Evolutionary conservation across 1,284 basidiomycete species (phyloP).

Genomic region (Pseudozyma sp.): DNA sequence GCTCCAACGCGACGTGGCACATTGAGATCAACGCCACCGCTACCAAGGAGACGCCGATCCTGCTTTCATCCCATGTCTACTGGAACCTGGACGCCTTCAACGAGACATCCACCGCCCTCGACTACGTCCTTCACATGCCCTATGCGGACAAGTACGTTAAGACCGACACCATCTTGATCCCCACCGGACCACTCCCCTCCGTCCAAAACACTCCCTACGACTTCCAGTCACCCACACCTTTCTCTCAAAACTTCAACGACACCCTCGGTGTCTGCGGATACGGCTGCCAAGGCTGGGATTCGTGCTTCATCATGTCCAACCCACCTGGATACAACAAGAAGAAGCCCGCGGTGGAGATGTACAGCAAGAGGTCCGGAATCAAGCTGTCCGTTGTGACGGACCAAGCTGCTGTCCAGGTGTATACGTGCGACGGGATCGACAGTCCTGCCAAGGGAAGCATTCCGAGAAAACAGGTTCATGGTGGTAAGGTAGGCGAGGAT

Average conservation of each 20-base stretch:
- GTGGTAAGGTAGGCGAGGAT: slow-evolving; percentile 52
- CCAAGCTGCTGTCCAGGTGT: slow-evolving; percentile 60
- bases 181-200: slow-evolving; percentile 50
- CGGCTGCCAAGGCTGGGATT: slow-evolving; percentile 61
- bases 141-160: slow-evolving; percentile 57
- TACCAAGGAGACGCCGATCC: slow-evolving; percentile 55
- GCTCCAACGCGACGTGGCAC: slow-evolving; percentile 39
- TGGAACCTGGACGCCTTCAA: slow-evolving; percentile 63
- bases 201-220: slow-evolving; percentile 53
- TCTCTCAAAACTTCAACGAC: slow-evolving; percentile 52
- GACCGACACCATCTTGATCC: slow-evolving; percentile 56
- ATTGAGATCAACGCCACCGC: slow-evolving; percentile 55
- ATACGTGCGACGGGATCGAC: slow-evolving; percentile 55
- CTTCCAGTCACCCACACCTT: slow-evolving; percentile 49
- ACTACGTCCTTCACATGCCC: slow-evolving; percentile 59
- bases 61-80: slow-evolving; percentile 66
- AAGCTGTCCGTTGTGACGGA: slow-evolving; percentile 51
- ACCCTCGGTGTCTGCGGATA: slow-evolving; percentile 56
- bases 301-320: slow-evolving; percentile 57
- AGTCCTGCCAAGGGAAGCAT: slow-evolving; percentile 51
- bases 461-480: slow-evolving; percentile 60
- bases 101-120: slow-evolving; percentile 41
- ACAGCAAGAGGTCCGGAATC: slow-evolving; percentile 56
- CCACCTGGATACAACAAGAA: slow-evolving; percentile 48
- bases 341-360: slow-evolving; percentile 55